These are phyloP conservation scores for Scorias spongiosa DNA, from an alignment of 2,329 filamentous ascomycete genomes.

Conservation along the genomic window DNA sequence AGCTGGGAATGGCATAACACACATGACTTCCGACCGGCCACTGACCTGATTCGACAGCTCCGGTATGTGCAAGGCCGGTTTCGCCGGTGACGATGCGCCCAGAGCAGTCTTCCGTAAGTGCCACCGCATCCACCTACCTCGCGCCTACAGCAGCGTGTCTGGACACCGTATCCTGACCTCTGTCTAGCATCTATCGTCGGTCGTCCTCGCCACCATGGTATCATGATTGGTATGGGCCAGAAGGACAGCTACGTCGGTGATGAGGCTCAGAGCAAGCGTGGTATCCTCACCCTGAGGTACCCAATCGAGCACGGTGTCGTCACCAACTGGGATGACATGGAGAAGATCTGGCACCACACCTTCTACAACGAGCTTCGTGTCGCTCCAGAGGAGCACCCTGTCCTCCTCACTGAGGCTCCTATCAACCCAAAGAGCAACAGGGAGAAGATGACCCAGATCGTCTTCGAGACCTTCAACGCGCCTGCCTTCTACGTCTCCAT, in stretches of 20 bases:
- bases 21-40: slow-evolving; percentile 13
- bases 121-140: slow-evolving; percentile 17
- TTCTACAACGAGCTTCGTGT: slow-evolving; percentile 99
- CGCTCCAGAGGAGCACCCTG: slow-evolving; percentile 98
- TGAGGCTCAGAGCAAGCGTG: slow-evolving; percentile 99
- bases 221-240: slow-evolving; percentile 99
- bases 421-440: slow-evolving; percentile 99
- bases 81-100: slow-evolving; percentile 99
- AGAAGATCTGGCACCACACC: slow-evolving; percentile 99
- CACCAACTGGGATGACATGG: slow-evolving; percentile 99
- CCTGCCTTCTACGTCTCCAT: slow-evolving; percentile 99
- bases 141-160: not conserved
- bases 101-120: slow-evolving; percentile 99
- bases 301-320: slow-evolving; percentile 99
- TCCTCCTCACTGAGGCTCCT: slow-evolving; percentile 95
- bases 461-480: slow-evolving; percentile 99
- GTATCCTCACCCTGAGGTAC: slow-evolving; percentile 98
- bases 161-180: slow-evolving; percentile 11
- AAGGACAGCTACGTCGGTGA: slow-evolving; percentile 99
- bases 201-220: slow-evolving; percentile 99
- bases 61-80: slow-evolving; percentile 99
- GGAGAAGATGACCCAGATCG: slow-evolving; percentile 99
- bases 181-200: slow-evolving; percentile 89
- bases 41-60: slow-evolving; percentile 46
- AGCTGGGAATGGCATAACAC: no score